These are phyloP conservation scores for Ammopiptanthus mongolicus DNA, from an alignment of 306 rosid species.

Conservation along the genomic window DNA sequence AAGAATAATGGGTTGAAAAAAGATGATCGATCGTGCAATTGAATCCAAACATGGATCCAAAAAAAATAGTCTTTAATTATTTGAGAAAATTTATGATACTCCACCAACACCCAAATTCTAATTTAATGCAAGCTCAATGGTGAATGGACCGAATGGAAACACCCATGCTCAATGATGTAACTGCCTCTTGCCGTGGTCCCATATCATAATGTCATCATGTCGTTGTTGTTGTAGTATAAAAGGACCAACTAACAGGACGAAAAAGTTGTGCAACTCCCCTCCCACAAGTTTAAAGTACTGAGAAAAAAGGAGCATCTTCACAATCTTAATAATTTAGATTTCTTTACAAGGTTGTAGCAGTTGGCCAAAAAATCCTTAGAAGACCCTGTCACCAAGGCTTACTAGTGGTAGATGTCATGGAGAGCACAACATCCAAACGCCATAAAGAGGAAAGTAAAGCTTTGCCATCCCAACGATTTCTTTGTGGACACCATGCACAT, in stretches of 20 bases:
- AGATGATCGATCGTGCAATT: background rate
- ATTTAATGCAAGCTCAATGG: conserved; percentile 12
- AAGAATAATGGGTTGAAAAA: background rate
- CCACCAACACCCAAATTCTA: background rate
- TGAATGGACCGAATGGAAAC: conserved; percentile 31
- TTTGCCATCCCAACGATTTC: conserved; percentile 18
- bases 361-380: background rate
- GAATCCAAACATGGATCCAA: background rate
- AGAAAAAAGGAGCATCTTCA: background rate
- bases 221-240: background rate
- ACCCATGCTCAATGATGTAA: conserved; percentile 13
- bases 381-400: background rate
- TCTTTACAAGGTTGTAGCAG: background rate
- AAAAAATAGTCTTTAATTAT: background rate
- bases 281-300: background rate
- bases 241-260: background rate
- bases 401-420: conserved; percentile 23
- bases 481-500: conserved; percentile 24
- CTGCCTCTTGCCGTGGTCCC: conserved; percentile 31
- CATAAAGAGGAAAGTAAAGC: background rate
- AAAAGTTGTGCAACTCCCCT: background rate
- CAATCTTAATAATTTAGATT: background rate
- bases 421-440: background rate
- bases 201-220: conserved; percentile 5
- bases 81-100: background rate